Base-by-base conservation (phyloP, 805 yeast genomes). In the Blastobotrys americana region DNA sequence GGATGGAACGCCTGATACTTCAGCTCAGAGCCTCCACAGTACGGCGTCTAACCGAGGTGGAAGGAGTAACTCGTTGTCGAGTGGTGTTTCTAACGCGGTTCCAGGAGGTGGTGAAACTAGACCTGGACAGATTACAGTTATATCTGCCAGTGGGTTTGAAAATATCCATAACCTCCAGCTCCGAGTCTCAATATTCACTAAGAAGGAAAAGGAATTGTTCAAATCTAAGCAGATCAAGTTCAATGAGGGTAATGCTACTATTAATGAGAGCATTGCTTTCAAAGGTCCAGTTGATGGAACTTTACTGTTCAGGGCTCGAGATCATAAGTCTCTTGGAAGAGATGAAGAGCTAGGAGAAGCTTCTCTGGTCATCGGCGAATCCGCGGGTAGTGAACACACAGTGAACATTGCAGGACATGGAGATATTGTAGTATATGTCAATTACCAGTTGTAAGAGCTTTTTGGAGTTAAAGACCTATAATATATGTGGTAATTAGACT, bases 281-380 rank as follows among this genome's bases (percentile, higher is more conserved):
- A 78, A 75, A 56, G 80, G 90, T 3, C 69, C 81, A 3, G 64
- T 79, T 3, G 81, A 75, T 8, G 80, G 81, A 3, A 72, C 68
- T 44, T 56, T 89, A 35, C 66, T 76, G 2, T 76, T 90, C 56
- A 70, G 71, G 34, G 76, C 85, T 21, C 69, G 77, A 35, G 77
- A 80, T 27, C 83, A 77, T 56, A 93, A 84, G 59, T 73, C 78
- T 2, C 73, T 89, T 54, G 88, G 95, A 33, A 80, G 82, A 57
- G 81, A 77, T 53, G 67, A 69, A 21, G 84, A 77, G 45, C 44
- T 87, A 34, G 95, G 83, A 9, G 70, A 70, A 39, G 78, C 78
- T 5, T 68, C 75, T 33, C 55, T 86, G 21, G 36, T 39, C 9
- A 34, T 44, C n/a, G 39, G 33, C 13, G 34, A 45, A 10, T 21